These are phyloP conservation scores for Coemansia sp. DNA, from an alignment of 192 early-diverging fungal species.

Conservation along the genomic window DNA sequence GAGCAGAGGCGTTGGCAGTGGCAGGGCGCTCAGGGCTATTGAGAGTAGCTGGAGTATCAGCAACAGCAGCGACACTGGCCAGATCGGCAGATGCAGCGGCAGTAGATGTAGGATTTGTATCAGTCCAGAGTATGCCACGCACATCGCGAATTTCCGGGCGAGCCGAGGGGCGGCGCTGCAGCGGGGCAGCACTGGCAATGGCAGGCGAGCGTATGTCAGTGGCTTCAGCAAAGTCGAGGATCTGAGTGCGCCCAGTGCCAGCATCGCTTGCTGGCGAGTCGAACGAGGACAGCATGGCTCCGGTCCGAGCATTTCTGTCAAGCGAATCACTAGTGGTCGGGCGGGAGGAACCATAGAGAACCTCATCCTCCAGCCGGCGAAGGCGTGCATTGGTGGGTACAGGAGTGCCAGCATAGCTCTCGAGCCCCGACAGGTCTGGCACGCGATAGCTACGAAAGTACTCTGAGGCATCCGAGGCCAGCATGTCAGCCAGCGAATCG, in stretches of 20 bases:
- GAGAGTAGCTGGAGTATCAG: constrained; percentile 12
- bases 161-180: constrained; percentile 28
- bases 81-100: constrained; percentile 15
- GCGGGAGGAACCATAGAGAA: constrained; percentile 23
- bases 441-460: constrained; percentile 4
- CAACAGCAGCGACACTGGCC: neutral
- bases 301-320: neutral
- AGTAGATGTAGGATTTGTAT: constrained; percentile 14
- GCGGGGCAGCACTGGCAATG: neutral
- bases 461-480: constrained; percentile 24
- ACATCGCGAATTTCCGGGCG: constrained; percentile 46
- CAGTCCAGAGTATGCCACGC: constrained; percentile 33
- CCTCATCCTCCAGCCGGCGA: constrained; percentile 28
- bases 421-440: constrained; percentile 22
- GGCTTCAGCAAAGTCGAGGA: constrained; percentile 42
- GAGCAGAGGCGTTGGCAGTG: neutral
- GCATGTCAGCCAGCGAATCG: constrained; percentile 35
- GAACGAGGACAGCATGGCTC: constrained; percentile 9
- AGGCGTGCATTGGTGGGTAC: constrained; percentile 22
- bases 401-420: constrained; percentile 13
- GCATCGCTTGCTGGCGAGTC: constrained; percentile 47
- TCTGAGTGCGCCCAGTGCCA: constrained; percentile 45
- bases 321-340: neutral
- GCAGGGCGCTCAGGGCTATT: constrained; percentile 16
- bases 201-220: neutral